Base-by-base conservation (phyloP, 176 grass and related monocot genomes). In the Eragrostis curvula region DNA sequence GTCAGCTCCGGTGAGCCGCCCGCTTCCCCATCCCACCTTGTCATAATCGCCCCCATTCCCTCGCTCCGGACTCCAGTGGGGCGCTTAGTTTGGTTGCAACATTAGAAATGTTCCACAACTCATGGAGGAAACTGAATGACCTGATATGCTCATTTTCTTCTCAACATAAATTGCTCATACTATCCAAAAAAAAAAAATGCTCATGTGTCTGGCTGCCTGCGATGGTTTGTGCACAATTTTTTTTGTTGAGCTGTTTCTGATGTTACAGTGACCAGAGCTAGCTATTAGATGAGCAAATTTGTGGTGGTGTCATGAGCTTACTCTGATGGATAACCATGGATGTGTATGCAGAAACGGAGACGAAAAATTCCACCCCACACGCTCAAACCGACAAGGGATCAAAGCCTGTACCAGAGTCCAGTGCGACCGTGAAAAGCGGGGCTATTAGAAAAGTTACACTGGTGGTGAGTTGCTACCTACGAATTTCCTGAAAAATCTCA, bases 361-460 rank as follows among this genome's bases (percentile, higher is more conserved):
- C 3, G 13, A 2, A 48, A 42, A 83, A 73, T 46, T 68, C 83
- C 61, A 50, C 79, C 18, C 67, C 32, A 0, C 23, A 28, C 9
- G 9, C 57, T 36, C 32, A 48, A 5, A 9, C 30, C 0, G 43
- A 81, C 5, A 60, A 83, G 24, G 67, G 9, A 3, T 43, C 32
- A 5, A 73, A 83, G 23, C 66, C 73, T 36, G 49, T 8, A 7
- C n/a, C 15, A 8, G 59, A 73, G 21, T 11, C 73, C 29, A 66
- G 29, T 17, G 6, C 18, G 17, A 52, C 48, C 0, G 52, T 23
- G 40, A 90, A 86, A 73, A 50, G 30, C 52, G 58, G 65, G 0
- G 82, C 88, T 42, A 74, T 90, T 60, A 90, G 88, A 78, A 90
- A 43, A 43, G 88, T 90, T 67, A 71, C 88, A 17, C 5, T 90